phyloP scores from a whole-genome alignment of 2,329 filamentous ascomycete genomes.

The Lachnellula willkommii region DNA sequence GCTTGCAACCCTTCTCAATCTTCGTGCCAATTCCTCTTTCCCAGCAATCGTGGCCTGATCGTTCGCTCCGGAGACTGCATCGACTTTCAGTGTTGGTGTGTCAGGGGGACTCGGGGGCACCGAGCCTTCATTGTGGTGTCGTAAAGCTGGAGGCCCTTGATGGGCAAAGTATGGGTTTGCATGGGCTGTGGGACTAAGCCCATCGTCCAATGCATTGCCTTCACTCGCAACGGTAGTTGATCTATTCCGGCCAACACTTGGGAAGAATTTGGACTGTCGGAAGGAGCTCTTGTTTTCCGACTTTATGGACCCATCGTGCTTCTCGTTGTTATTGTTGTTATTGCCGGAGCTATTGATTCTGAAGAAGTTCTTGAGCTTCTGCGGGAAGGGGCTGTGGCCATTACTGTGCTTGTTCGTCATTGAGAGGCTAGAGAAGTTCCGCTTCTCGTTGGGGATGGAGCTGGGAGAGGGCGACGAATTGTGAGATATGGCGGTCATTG shows the following conservation, averaged over 20 bases:
- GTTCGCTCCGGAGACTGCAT: slow-evolving; percentile 59
- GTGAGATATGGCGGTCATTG: slow-evolving; percentile 30
- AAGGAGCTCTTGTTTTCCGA: slow-evolving; percentile 47
- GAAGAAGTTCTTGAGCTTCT: slow-evolving; percentile 67
- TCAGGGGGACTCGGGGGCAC: slow-evolving; percentile 90
- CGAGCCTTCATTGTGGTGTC: slow-evolving; percentile 91
- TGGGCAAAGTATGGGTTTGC: slow-evolving; percentile 98
- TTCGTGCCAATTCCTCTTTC: slow-evolving; percentile 90
- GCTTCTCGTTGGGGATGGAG: slow-evolving; percentile 29
- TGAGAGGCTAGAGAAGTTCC: slow-evolving; percentile 29
- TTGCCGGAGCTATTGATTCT: slow-evolving; percentile 53
- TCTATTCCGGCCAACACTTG: slow-evolving; percentile 78
- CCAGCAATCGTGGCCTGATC: slow-evolving; percentile 66
- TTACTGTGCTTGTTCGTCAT: slow-evolving; percentile 46
- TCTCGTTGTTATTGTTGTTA: slow-evolving; percentile 30
- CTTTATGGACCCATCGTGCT: slow-evolving; percentile 33
- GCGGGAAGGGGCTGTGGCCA: slow-evolving; percentile 56
- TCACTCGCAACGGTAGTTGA: slow-evolving; percentile 90
- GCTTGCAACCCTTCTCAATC: slow-evolving; percentile 88
- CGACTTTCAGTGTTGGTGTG: slow-evolving; percentile 72
- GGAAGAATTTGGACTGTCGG: slow-evolving; percentile 84
- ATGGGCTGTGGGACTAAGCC: slow-evolving; percentile 83
- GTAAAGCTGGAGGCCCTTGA: slow-evolving; percentile 85
- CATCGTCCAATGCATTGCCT: slow-evolving; percentile 83
- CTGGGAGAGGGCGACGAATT: slow-evolving; percentile 19